Evolutionary conservation across 441 rosid genomes (phyloP), one percentile per base, ranked within the genome.

Genomic region (Melastoma candidum): DNA sequence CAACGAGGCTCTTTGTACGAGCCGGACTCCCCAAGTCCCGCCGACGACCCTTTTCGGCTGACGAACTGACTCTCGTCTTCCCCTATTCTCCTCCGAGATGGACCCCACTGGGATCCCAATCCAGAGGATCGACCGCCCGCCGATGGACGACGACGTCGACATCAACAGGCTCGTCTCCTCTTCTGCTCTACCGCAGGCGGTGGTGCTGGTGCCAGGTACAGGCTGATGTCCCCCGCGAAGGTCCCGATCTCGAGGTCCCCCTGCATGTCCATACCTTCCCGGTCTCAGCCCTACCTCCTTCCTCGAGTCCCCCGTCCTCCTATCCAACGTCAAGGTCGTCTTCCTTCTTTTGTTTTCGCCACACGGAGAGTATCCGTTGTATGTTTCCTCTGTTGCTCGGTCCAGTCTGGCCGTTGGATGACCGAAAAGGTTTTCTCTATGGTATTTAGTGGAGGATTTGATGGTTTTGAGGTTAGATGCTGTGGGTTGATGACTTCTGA

Each of bases 201-300:
- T 53, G 25, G 51, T 10, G 49, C 26, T 8, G 85, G 86, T 3
- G 95, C 98, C 24, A 74, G 92, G 80, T 93, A 93, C 68, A 85
- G 81, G 90, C 80, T 93, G 2, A 77, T 88, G 81, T 87, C 98
- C 26, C 98, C 98, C 57, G 90, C 95, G 11, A 88, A 84, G 82
- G 82, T 93, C 26, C 97, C 97, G 80, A 93, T 88, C 85, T 79
- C 95, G 22, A 73, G 95, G 68, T 76, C 92, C 3, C 43, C 88
- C 44, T 81, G 86, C 58, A 76, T 82, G 66, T 75, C 80, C 58
- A 76, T 86, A 69, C 95, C 97, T 17, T 57, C 90, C 97, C 7
- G 97, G 87, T 11, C 77, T 82, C 47, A 88, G 95, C 56, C 97
- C 98, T 26, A 81, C 98, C 12, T 85, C 95, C 51, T 88, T 88